Evolutionary conservation across 345 rosid genomes (phyloP).

Genomic region (Barbarea vulgaris): DNA sequence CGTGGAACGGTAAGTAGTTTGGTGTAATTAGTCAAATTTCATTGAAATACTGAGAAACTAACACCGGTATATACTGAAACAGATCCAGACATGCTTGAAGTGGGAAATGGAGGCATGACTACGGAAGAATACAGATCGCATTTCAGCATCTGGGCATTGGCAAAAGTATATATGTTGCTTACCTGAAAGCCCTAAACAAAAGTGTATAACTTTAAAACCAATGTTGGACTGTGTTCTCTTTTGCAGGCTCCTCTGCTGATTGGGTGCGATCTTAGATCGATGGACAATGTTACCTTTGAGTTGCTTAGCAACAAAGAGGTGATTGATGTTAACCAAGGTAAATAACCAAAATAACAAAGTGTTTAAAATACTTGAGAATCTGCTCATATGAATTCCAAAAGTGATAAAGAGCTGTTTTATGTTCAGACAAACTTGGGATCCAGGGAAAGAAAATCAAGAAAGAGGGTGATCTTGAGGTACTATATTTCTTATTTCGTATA

Average conservation of each 20-base stretch:
- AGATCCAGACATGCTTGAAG: constrained; percentile 99
- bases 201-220: background rate
- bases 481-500: background rate
- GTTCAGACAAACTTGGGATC: constrained; percentile 71
- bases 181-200: background rate
- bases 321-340: constrained; percentile 87
- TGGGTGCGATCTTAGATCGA: constrained; percentile 73
- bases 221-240: constrained; percentile 18
- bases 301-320: constrained; percentile 75
- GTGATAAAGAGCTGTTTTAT: constrained; percentile 16
- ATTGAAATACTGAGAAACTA: background rate
- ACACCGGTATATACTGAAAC: constrained; percentile 21
- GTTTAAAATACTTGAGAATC: background rate
- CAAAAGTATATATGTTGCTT: constrained; percentile 54
- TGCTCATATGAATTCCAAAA: background rate
- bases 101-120: constrained; percentile 97
- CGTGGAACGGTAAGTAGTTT: constrained; percentile 75
- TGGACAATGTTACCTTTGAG: constrained; percentile 56
- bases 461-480: constrained; percentile 74
- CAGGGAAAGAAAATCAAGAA: constrained; percentile 74
- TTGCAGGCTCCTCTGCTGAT: constrained; percentile 72
- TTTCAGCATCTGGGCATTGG: constrained; percentile 90
- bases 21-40: background rate
- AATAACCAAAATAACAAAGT: background rate
- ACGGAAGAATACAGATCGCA: constrained; percentile 76